These are phyloP conservation scores for Lepiota brunneoincarnata DNA, from an alignment of 768 basidiomycete species.

Conservation along the genomic window DNA sequence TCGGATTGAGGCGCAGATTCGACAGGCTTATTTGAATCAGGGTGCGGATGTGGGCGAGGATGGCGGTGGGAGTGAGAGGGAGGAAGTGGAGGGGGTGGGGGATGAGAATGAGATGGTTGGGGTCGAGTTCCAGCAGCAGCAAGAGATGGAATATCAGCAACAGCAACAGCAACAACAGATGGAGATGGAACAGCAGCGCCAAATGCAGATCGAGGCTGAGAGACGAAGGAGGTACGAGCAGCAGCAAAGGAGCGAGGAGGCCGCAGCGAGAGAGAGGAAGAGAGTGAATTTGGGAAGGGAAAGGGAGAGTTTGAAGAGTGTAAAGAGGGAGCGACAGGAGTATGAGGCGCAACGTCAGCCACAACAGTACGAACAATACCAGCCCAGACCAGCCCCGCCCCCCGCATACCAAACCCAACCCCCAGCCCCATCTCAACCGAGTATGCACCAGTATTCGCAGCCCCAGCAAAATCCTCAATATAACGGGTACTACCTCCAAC, in stretches of 20 bases:
- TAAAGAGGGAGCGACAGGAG: slow-evolving; percentile 19
- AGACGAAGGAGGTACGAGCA: slow-evolving; percentile 20
- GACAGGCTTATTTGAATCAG: slow-evolving; percentile 36
- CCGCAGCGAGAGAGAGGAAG: slow-evolving; percentile 15
- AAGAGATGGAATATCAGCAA: slow-evolving; percentile 18
- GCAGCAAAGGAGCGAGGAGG: slow-evolving; percentile 20
- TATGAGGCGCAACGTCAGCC: slow-evolving; percentile 15
- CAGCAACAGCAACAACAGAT: slow-evolving; percentile 26
- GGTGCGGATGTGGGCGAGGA: slow-evolving; percentile 14
- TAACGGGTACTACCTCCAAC: slow-evolving; percentile 16
- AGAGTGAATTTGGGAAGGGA: slow-evolving; percentile 9
- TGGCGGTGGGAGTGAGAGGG: slow-evolving; percentile 20
- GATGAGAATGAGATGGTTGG: slow-evolving; percentile 15
- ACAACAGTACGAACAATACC: slow-evolving; percentile 15
- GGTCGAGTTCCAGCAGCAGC: slow-evolving; percentile 21
- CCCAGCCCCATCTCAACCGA: slow-evolving; percentile 17
- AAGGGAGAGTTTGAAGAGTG: slow-evolving; percentile 10
- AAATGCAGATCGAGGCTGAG: slow-evolving; percentile 21
- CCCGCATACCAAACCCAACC: slow-evolving; percentile 4
- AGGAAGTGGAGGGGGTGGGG: slow-evolving; percentile 18
- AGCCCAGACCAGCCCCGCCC: not conserved
- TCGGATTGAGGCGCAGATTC: slow-evolving; percentile 47
- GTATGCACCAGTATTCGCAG: slow-evolving; percentile 19
- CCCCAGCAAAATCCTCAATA: slow-evolving; percentile 17
- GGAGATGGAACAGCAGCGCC: slow-evolving; percentile 23